A percentile compares a stretch with the other conserved stretches of the same genome.
Conservation (phyloP, 2,329 filamentous ascomycete genomes). For the Fusarium sp. region DNA sequence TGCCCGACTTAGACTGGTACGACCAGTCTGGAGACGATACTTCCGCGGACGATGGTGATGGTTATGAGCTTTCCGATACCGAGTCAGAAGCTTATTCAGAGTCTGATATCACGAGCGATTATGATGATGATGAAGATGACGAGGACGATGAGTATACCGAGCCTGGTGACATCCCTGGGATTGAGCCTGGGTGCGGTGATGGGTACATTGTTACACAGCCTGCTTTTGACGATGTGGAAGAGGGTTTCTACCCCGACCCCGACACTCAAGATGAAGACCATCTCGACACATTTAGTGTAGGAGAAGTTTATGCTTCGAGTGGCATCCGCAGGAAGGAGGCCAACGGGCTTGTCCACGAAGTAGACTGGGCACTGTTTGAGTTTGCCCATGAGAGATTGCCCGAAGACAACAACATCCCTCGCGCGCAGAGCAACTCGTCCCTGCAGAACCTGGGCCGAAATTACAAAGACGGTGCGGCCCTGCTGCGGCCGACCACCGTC, state of each 20-base stretch:
- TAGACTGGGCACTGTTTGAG: constrained; percentile 94
- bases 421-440: constrained; percentile 27
- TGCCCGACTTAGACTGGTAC: constrained; percentile 56
- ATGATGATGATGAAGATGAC: constrained; percentile 63
- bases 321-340: constrained; percentile 83
- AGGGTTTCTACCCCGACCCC: constrained; percentile 82
- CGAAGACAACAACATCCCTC: constrained; percentile 76
- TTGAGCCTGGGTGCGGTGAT: constrained; percentile 79
- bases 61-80: constrained; percentile 72
- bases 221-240: constrained; percentile 86
- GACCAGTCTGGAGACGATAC: constrained; percentile 56
- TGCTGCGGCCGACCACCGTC: constrained; percentile 67
- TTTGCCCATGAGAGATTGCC: constrained; percentile 80
- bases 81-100: constrained; percentile 67
- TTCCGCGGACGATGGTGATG: constrained; percentile 64
- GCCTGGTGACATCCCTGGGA: constrained; percentile 81
- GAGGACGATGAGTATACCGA: constrained; percentile 69
- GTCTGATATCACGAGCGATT: constrained; percentile 65
- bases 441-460: constrained; percentile 15
- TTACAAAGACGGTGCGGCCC: constrained; percentile 45
- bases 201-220: constrained; percentile 90
- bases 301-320: constrained; percentile 89
- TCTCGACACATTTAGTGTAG: constrained; percentile 82
- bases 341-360: constrained; percentile 83
- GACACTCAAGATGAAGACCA: constrained; percentile 84